Conservation (phyloP, 495 filamentous ascomycete species). For the Haplographium delicatum region DNA sequence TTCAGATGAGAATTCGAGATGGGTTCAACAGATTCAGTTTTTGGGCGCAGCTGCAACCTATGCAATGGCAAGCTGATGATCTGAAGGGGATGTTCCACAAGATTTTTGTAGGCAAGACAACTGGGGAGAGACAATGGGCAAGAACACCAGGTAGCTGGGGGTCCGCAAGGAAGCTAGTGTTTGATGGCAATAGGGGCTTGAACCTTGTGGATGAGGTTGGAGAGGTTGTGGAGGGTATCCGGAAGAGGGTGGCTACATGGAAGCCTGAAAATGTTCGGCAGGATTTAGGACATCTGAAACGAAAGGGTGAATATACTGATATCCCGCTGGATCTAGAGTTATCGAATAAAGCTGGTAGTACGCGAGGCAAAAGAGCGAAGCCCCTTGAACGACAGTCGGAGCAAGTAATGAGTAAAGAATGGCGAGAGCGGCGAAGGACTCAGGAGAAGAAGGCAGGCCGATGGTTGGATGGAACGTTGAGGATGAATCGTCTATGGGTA, state of each 20-base stretch:
- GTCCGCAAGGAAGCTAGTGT: constrained; percentile 5
- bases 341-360: no score
- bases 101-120: constrained; percentile 3
- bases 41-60: not conserved
- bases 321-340: not conserved
- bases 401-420: constrained; percentile 14
- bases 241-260: constrained; percentile 1
- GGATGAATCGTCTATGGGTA: constrained; percentile 19
- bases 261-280: not conserved
- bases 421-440: constrained; percentile 10
- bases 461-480: constrained; percentile 21
- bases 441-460: constrained; percentile 23
- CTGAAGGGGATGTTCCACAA: constrained; percentile 9
- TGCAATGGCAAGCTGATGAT: not conserved
- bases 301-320: not conserved
- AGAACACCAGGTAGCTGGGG: constrained; percentile 13
- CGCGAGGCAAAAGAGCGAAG: constrained; percentile 1
- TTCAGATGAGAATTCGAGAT: not conserved
- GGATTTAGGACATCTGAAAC: not conserved
- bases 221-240: not conserved
- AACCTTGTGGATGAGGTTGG: constrained; percentile 6
- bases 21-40: constrained; percentile 1
- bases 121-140: not conserved
- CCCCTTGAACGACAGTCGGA: not conserved
- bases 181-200: not conserved